These are phyloP conservation scores for Colletotrichum incanum DNA, from an alignment of 2,329 filamentous ascomycete genomes.

Conservation along the genomic window DNA sequence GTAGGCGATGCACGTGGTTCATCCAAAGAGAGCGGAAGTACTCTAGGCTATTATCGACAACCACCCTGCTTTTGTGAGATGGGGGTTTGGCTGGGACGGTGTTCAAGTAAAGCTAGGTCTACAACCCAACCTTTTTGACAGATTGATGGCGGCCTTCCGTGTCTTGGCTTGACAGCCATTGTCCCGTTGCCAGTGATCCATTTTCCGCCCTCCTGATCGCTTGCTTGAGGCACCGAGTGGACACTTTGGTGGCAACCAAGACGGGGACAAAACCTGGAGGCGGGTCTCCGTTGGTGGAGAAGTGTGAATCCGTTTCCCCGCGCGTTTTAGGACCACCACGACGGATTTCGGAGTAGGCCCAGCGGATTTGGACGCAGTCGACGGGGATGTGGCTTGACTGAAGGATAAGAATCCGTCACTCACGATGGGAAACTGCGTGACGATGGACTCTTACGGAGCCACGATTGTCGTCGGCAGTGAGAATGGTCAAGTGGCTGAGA, in stretches of 20 bases:
- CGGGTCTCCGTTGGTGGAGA: slow-evolving; percentile 31
- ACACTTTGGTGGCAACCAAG: slow-evolving; percentile 6
- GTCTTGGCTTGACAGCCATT: slow-evolving; percentile 6
- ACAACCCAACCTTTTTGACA: slow-evolving; percentile 23
- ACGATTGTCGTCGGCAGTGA: neutral
- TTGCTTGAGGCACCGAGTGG: slow-evolving; percentile 4
- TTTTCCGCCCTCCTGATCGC: slow-evolving; percentile 15
- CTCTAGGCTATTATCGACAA: slow-evolving; percentile 7
- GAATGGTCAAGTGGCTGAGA: slow-evolving; percentile 2
- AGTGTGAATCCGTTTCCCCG: slow-evolving; percentile 26
- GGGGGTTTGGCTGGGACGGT: neutral
- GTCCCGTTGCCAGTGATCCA: slow-evolving; percentile 27
- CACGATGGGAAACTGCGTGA: neutral
- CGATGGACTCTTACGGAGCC: slow-evolving; percentile 8
- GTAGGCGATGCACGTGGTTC: slow-evolving; percentile 23
- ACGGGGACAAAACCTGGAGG: slow-evolving; percentile 1
- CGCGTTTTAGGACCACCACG: neutral
- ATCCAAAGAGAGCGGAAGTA: slow-evolving; percentile 16
- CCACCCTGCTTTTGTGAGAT: slow-evolving; percentile 4
- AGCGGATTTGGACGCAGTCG: slow-evolving; percentile 13
- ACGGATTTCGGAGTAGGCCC: slow-evolving; percentile 17
- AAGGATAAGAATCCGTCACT: slow-evolving; percentile 35
- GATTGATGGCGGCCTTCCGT: slow-evolving; percentile 6
- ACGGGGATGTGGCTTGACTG: neutral
- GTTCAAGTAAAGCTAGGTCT: slow-evolving; percentile 10